Percentiles rank a stretch among this genome's conserved stretches.
These are phyloP conservation scores for Crinitomyces ghanaensis DNA, from an alignment of 805 yeast species.

Conservation along the genomic window DNA sequence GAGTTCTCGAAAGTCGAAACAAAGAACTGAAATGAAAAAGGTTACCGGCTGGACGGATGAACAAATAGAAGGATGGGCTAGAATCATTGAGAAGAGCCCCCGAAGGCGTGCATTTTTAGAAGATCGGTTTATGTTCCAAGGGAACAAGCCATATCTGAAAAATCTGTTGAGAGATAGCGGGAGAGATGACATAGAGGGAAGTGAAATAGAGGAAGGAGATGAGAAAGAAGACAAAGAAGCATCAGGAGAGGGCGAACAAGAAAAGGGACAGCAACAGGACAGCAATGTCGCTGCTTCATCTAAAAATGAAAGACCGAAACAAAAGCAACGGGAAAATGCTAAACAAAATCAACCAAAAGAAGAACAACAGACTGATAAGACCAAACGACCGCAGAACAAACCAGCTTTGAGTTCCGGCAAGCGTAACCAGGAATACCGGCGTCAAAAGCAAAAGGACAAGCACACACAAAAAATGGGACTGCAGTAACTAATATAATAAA, in stretches of 20 bases:
- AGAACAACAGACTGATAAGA: conserved; percentile 1
- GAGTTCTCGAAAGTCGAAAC: conserved; percentile 37
- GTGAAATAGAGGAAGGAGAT: conserved; percentile 1
- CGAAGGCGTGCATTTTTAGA: conserved; percentile 50
- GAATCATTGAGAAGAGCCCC: conserved; percentile 60
- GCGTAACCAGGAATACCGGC: conserved; percentile 2
- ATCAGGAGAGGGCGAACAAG: not conserved
- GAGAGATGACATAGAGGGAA: conserved; percentile 2
- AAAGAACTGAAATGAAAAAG: conserved; percentile 40
- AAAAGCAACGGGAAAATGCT: not conserved
- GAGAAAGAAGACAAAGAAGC: not conserved
- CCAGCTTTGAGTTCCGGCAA: too few relatives aligned
- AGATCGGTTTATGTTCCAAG: conserved; percentile 43
- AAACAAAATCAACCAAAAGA: not conserved
- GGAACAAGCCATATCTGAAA: conserved; percentile 21
- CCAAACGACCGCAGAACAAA: conserved; percentile 1
- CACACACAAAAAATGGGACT: conserved; percentile 14
- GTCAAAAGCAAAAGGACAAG: conserved; percentile 9
- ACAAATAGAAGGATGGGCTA: conserved; percentile 88
- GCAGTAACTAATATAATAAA: too few relatives aligned
- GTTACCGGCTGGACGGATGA: conserved; percentile 71
- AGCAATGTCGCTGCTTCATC: not conserved
- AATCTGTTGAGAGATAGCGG: conserved; percentile 10
- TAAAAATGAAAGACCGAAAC: not conserved
- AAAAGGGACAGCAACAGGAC: not conserved